These are phyloP conservation scores for Cyberlindnera maritima DNA, from an alignment of 805 yeast species.

Conservation along the genomic window DNA sequence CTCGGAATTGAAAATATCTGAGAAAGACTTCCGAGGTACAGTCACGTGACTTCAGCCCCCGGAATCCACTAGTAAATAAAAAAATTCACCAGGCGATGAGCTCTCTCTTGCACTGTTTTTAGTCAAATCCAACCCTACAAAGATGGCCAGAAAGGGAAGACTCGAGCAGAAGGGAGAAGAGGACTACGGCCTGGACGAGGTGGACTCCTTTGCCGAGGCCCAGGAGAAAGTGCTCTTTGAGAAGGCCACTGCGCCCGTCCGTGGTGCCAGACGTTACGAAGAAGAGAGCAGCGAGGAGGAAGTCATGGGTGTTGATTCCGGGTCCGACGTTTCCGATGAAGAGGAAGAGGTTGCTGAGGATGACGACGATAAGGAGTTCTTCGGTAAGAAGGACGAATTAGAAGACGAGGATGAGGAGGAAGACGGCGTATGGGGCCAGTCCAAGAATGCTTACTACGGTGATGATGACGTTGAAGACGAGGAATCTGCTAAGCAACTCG, in stretches of 20 bases:
- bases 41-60: too few relatives aligned
- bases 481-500: constrained; percentile 73
- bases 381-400: constrained; percentile 31
- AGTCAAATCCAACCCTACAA: not conserved
- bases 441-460: constrained; percentile 48
- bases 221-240: constrained; percentile 56
- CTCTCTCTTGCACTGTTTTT: not conserved
- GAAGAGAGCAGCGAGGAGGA: constrained; percentile 51
- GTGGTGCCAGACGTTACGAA: constrained; percentile 35
- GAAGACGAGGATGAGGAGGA: constrained; percentile 33
- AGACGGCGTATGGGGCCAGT: constrained; percentile 47
- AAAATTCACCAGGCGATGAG: constrained; percentile 12
- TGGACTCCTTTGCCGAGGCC: constrained; percentile 63
- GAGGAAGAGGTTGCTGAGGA: constrained; percentile 39
- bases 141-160: constrained; percentile 21
- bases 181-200: constrained; percentile 57
- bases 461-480: constrained; percentile 56
- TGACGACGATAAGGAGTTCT: constrained; percentile 31
- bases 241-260: constrained; percentile 46
- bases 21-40: not conserved
- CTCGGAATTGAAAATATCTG: too few relatives aligned
- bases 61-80: not conserved
- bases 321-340: constrained; percentile 42
- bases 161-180: constrained; percentile 17
- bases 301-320: constrained; percentile 40